These are phyloP conservation scores for Fraxinus xanthoxyloides DNA, from an alignment of 305 asterid genomes.

Conservation along the genomic window DNA sequence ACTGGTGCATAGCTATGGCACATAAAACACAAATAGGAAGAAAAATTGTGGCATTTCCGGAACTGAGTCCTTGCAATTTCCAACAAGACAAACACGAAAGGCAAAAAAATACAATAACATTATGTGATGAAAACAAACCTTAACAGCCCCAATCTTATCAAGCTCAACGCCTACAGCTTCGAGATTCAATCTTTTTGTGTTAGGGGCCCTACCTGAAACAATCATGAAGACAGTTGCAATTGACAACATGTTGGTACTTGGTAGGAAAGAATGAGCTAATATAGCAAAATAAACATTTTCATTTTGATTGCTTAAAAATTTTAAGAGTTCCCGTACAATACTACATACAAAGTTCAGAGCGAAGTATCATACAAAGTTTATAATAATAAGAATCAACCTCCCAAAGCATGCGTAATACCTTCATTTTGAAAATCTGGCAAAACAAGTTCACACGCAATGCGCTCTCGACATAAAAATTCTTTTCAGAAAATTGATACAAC, in stretches of 20 bases:
- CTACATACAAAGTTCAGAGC: neutral
- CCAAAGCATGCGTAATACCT: neutral
- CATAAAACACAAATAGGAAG: neutral
- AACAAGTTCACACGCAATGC: neutral
- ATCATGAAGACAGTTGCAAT: slow-evolving; percentile 19
- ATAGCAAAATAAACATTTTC: neutral
- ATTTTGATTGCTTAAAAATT: neutral
- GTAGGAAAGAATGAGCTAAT: neutral
- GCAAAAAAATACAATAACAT: neutral
- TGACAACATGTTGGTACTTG: neutral
- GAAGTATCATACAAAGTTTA: neutral
- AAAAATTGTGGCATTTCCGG: neutral
- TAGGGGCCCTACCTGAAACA: slow-evolving; percentile 84
- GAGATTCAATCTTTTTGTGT: slow-evolving; percentile 85
- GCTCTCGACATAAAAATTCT: neutral
- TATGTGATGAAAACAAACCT: slow-evolving; percentile 44
- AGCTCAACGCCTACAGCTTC: slow-evolving; percentile 82
- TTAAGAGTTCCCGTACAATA: neutral
- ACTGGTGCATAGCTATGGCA: neutral
- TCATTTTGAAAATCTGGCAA: neutral
- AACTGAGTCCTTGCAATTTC: neutral
- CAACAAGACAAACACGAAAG: neutral
- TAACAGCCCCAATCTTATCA: slow-evolving; percentile 68
- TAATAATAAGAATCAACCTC: neutral
- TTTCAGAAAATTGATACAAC: neutral